A percentile compares a stretch with the other conserved stretches of the same genome.
phyloP scores from a whole-genome alignment of 2,329 filamentous ascomycete species.

The Colletotrichum tofieldiae region DNA sequence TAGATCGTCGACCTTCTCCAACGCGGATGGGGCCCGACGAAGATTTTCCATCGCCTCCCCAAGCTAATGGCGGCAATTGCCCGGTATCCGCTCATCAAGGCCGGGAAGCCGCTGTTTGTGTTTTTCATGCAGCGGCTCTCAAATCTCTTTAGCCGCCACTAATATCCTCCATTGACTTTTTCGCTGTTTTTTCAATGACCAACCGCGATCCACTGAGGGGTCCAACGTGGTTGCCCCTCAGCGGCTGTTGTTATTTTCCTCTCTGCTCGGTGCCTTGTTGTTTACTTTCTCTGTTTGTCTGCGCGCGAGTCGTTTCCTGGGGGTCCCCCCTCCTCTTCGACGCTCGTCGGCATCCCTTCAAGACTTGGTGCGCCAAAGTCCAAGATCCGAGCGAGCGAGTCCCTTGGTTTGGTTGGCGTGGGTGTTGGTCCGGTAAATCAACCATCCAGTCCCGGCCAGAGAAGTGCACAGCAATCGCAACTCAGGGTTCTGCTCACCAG shows the following conservation, averaged over 20 bases:
- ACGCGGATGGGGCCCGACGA: conserved; percentile 8
- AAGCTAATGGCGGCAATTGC: conserved; percentile 17
- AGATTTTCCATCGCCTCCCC: conserved; percentile 8
- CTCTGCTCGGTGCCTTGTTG: not conserved
- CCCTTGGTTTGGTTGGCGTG: not conserved
- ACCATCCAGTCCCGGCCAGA: not conserved
- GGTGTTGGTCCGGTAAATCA: no score
- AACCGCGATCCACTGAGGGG: not conserved
- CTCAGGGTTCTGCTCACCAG: no score
- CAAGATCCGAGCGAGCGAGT: not conserved
- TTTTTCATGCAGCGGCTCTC: conserved; percentile 25
- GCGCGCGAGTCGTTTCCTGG: not conserved
- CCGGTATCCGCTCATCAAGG: conserved; percentile 7
- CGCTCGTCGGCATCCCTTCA: not conserved
- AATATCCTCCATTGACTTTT: conserved; percentile 3
- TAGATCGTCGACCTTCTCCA: conserved; percentile 24
- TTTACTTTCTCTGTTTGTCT: not conserved
- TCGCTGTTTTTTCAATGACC: not conserved
- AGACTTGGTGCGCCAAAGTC: not conserved
- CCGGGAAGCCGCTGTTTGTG: conserved; percentile 34
- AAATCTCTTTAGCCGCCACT: conserved; percentile 15
- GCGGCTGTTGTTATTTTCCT: not conserved
- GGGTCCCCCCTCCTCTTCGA: not conserved
- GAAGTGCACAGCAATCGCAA: not conserved
- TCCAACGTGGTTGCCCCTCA: not conserved